Evolutionary conservation across 768 basidiomycete genomes (phyloP).

Genomic region (Lanmaoa rubissima): DNA sequence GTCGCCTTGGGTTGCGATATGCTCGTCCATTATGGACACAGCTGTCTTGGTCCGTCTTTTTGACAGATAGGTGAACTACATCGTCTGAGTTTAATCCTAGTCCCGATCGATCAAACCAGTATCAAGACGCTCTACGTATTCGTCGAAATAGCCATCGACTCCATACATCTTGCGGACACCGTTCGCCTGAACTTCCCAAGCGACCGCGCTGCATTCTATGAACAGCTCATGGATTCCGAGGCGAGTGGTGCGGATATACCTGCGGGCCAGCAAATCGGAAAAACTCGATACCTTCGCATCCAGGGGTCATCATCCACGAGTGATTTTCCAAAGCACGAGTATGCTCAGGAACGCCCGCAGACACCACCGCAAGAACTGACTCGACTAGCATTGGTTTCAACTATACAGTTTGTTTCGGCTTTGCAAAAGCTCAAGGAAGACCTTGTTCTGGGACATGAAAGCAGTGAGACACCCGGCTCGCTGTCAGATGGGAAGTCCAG

Average conservation of each 20-base stretch:
- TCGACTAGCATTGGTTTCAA: slow-evolving; percentile 88
- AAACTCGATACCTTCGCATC: slow-evolving; percentile 55
- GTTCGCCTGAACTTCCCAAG: slow-evolving; percentile 89
- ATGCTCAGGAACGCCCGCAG: slow-evolving; percentile 15
- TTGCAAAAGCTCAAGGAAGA: slow-evolving; percentile 85
- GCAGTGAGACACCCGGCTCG: not conserved
- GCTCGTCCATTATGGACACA: slow-evolving; percentile 97
- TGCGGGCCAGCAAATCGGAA: slow-evolving; percentile 43
- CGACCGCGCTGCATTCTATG: slow-evolving; percentile 62
- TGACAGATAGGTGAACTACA: not conserved
- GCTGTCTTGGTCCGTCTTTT: slow-evolving; percentile 76
- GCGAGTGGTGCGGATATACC: slow-evolving; percentile 45
- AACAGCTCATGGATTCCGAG: slow-evolving; percentile 59
- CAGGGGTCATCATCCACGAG: slow-evolving; percentile 37
- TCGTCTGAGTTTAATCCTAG: slow-evolving; percentile 39
- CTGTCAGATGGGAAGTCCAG: slow-evolving; percentile 7
- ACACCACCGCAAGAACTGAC: slow-evolving; percentile 42
- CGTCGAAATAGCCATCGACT: slow-evolving; percentile 95
- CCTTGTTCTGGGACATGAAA: slow-evolving; percentile 45
- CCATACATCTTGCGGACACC: slow-evolving; percentile 75
- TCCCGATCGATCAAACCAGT: slow-evolving; percentile 90
- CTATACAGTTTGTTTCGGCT: slow-evolving; percentile 96
- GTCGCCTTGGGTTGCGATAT: slow-evolving; percentile 95
- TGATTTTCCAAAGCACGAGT: slow-evolving; percentile 2
- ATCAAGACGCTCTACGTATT: slow-evolving; percentile 97